Percentiles rank a stretch among this genome's conserved stretches.
These are phyloP conservation scores for Ostreobium quekettii DNA, from an alignment of 139 green algal genomes.

Conservation along the genomic window DNA sequence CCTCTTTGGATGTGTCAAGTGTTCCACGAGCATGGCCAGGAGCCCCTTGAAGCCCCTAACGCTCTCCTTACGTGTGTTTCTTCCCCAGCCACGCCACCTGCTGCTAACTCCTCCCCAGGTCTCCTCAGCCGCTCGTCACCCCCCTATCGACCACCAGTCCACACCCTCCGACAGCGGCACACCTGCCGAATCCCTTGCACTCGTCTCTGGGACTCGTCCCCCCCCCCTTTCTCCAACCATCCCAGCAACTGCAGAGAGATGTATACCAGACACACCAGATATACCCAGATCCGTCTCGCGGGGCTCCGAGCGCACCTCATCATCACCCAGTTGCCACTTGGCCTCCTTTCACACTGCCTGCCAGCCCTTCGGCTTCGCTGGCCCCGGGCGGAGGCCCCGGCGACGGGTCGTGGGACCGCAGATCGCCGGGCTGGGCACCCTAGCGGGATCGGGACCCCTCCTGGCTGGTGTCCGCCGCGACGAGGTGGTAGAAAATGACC, in stretches of 20 bases:
- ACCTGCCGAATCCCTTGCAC: conserved; percentile 26
- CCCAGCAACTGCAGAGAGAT: too few species aligned
- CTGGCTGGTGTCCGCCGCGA: conserved; percentile 41
- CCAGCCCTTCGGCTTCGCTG: conserved; percentile 85
- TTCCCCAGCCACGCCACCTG: conserved; percentile 56
- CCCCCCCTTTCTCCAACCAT: conserved; percentile 82
- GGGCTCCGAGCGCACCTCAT: too few species aligned
- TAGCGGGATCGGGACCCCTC: too few species aligned
- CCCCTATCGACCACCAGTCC: conserved; percentile 46
- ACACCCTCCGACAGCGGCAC: conserved; percentile 25
- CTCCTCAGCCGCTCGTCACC: conserved; percentile 72
- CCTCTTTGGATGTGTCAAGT: too few species aligned
- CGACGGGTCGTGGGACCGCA: too few species aligned
- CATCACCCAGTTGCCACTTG: conserved; percentile 49
- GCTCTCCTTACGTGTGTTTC: conserved; percentile 65
- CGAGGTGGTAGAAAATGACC: conserved; percentile 68
- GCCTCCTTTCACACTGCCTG: conserved; percentile 28
- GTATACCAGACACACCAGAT: too few species aligned
- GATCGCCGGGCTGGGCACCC: too few species aligned
- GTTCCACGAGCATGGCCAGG: conserved; percentile 61
- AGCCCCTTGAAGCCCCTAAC: conserved; percentile 81
- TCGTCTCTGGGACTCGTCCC: not conserved
- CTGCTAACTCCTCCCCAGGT: conserved; percentile 41
- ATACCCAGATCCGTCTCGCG: too few species aligned
- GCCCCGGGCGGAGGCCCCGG: conserved; percentile 71